These are phyloP conservation scores for Eremochloa ophiuroides DNA, from an alignment of 176 grass and related monocot species.

Conservation along the genomic window DNA sequence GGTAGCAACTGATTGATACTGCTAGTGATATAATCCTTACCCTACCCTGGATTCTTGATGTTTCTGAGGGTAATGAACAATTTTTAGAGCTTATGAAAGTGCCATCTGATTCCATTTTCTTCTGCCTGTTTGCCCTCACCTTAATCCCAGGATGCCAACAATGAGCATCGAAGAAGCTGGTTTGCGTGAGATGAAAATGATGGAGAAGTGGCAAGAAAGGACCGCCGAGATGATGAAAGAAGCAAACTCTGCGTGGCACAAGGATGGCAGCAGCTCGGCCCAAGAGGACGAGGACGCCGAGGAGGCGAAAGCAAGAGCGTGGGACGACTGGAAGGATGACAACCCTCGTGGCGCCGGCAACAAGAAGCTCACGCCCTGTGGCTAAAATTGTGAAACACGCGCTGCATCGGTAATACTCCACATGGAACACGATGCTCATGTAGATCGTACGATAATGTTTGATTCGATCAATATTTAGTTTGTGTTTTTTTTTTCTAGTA, in stretches of 20 bases:
- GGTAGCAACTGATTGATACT: not conserved
- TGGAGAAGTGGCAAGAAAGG: conserved; percentile 74
- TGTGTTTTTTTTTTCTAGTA: no score
- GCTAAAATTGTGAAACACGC: conserved; percentile 16
- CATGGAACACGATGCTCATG: not conserved
- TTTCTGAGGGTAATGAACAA: not conserved
- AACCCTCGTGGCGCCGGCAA: conserved; percentile 91
- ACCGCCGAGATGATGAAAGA: conserved; percentile 60
- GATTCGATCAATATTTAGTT: not conserved
- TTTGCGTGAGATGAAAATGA: conserved; percentile 83
- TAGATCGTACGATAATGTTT: not conserved
- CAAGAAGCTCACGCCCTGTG: conserved; percentile 96
- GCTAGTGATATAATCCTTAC: not conserved
- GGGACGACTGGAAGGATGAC: conserved; percentile 96
- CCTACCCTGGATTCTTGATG: not conserved
- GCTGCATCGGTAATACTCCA: not conserved
- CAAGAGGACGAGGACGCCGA: conserved; percentile 66
- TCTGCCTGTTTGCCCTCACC: not conserved
- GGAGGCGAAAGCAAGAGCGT: conserved; percentile 80
- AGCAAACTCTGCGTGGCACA: conserved; percentile 71
- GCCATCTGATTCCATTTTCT: not conserved
- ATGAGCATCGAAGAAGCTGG: conserved; percentile 92
- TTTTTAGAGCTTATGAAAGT: not conserved
- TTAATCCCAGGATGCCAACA: conserved; percentile 51
- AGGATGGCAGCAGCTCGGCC: conserved; percentile 31